Base-by-base conservation (phyloP, 768 basidiomycete genomes). In the Psilocybe sp. region DNA sequence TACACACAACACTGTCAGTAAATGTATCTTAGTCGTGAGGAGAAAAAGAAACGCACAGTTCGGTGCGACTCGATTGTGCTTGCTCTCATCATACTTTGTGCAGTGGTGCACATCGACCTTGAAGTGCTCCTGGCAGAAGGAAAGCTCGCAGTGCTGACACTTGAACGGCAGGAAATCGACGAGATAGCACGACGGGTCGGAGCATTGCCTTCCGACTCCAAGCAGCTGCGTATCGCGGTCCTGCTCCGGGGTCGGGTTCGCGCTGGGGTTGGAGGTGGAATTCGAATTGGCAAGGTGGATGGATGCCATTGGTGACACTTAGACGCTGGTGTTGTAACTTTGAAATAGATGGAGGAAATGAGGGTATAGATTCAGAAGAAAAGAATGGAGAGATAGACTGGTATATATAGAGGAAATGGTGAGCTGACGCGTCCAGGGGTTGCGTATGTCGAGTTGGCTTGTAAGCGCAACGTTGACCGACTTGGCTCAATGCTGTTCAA, bases 131-230 rank as follows among this genome's bases (percentile, higher is more conserved):
- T 82, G 81, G 58, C 92, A 94, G 70, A 83, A 93, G 0, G 75
- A 72, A 13, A 75, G 65, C 12, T 74, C 61, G 64, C 91, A 94
- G 59, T 91, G 88, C 44, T 88, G 84, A 64, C 91, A 94, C 67
- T 85, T 87, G 76, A 92, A 87, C 0, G 91, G 90, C 10, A 93
- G 72, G 57, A 92, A 92, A 72, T 93, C 91, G 61, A 92, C 78
- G 54, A 88, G 77, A 23, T 75, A 66, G 68, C 91, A 93, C 1
- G 79, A 67, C 0, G 78, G 63, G 44, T 80, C 74, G 12, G 85
- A 81, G 67, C 91, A 93, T 59, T 89, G 85, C 50, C 80, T 76
- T 6, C 89, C 88, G 55, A 92, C 65, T 36, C 71, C 67, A 51
- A 92, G 78, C 9, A 92, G 70, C 15, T 84, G 75, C n/a, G 69